Percentiles rank a stretch among this genome's conserved stretches.
These are phyloP conservation scores for Pittosporum tobira DNA, from an alignment of 129 eudicot genomes.

Conservation along the genomic window DNA sequence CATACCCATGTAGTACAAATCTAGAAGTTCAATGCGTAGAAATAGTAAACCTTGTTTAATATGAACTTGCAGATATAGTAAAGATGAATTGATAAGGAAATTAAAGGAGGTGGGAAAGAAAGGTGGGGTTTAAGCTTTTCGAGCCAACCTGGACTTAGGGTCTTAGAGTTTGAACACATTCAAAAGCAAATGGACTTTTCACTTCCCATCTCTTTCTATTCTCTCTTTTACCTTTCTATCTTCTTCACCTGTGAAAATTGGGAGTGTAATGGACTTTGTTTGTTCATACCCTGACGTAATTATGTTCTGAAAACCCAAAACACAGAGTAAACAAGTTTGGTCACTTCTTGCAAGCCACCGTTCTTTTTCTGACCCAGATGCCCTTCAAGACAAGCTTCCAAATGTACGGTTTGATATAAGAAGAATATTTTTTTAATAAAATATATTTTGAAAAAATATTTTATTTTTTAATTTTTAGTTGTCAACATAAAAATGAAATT, in stretches of 20 bases:
- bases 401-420: too few species aligned
- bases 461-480: too few species aligned
- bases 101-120: background rate
- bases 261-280: background rate
- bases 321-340: background rate
- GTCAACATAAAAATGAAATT: too few species aligned
- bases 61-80: constrained; percentile 1
- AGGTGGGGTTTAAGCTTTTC: constrained; percentile 19
- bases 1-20: constrained; percentile 9
- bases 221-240: background rate
- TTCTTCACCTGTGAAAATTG: background rate
- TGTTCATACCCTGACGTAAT: constrained; percentile 3
- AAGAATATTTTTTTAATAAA: too few species aligned
- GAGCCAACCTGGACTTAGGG: constrained; percentile 16
- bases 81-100: background rate
- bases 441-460: too few species aligned
- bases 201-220: background rate
- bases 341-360: too few species aligned
- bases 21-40: background rate
- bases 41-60: background rate
- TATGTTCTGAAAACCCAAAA: background rate
- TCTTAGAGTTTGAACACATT: background rate
- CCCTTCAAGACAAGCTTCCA: too few species aligned
- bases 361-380: too few species aligned
- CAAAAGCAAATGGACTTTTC: constrained; percentile 8